A percentile compares a stretch with the other conserved stretches of the same genome.
Evolutionary conservation across 306 rosid genomes (phyloP).

Genomic region (Boehmeria nivea): DNA sequence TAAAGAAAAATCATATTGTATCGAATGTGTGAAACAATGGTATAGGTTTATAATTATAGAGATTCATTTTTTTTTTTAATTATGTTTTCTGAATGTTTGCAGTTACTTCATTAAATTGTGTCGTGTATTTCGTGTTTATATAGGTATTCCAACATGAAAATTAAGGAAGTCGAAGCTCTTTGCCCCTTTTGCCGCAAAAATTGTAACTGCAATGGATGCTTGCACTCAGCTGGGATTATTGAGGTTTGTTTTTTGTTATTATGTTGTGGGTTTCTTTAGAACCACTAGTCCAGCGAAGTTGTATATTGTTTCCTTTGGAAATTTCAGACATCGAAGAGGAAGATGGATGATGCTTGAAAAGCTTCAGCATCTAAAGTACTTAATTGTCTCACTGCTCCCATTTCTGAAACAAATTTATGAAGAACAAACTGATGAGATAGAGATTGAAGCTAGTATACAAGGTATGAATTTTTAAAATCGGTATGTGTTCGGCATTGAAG

Average conservation of each 20-base stretch:
- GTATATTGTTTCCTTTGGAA: constrained; percentile 8
- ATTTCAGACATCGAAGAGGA: constrained; percentile 54
- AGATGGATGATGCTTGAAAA: constrained; percentile 36
- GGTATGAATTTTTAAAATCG: constrained; percentile 40
- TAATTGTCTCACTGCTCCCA: constrained; percentile 42
- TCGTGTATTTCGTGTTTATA: constrained; percentile 14
- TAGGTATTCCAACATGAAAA: constrained; percentile 64
- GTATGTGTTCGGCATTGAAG: constrained; percentile 23
- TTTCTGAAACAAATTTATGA: constrained; percentile 49
- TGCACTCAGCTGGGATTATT: constrained; percentile 49
- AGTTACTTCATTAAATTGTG: background rate
- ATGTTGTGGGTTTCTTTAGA: background rate
- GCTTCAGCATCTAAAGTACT: constrained; percentile 40
- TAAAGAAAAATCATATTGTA: constrained; percentile 50
- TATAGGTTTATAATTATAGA: constrained; percentile 18
- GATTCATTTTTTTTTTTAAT: background rate
- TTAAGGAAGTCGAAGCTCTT: constrained; percentile 38
- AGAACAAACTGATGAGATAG: constrained; percentile 58
- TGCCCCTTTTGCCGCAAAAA: constrained; percentile 67
- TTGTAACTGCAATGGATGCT: constrained; percentile 82
- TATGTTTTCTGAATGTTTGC: constrained; percentile 6
- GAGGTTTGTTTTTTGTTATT: constrained; percentile 37
- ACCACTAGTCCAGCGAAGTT: constrained; percentile 5
- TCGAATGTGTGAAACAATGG: constrained; percentile 61
- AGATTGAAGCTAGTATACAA: constrained; percentile 57